Base-by-base conservation (phyloP, 2,329 filamentous ascomycete genomes). In the Fonsecaea pedrosoi region DNA sequence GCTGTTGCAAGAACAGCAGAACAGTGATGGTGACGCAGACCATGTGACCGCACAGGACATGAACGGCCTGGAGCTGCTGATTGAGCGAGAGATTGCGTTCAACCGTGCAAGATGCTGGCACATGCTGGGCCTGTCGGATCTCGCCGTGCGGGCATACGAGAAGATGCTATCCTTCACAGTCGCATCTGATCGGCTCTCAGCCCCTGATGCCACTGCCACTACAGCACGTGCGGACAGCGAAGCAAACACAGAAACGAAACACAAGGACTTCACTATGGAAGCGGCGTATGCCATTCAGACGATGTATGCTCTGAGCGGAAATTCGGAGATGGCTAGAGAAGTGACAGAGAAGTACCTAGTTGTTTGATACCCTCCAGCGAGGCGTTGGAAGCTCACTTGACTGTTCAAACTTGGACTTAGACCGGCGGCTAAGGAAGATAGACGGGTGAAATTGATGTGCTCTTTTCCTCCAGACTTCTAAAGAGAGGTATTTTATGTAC, bases 31-130 rank as follows among this genome's bases (percentile, higher is more conserved):
- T 10, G n/a, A 21, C 8, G 59, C 45, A 61, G 48, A 21, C 12
- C 9, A 38, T 38, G 25, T 25, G 45, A 21, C 9, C 18, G 13
- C 18, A 4, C 18, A 3, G 45, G 53, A 35, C 9, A 3, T 5
- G 15, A 37, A 32, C 6, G 63, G 53, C 12, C 54, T 64, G 21
- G 60, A 66, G 10, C 48, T 58, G 48, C n/a, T 70, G n/a, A 37
- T 69, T 40, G 68, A 71, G 13, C 72, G 64, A 13, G 92, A 96
- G 78, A 91, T 91, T 7, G 89, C 92, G 74, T 96, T 90, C 80
- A 96, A 96, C 74, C 83, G 93, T 56, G 92, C 86, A 1, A 83
- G 92, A 25, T 86, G 88, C 32, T 95, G 91, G 82, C 91, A 95
- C 76, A 83, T 89, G 65, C 81, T 96, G 10, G 91, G 92, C 0